These are phyloP conservation scores for Breviolum minutum DNA, from an alignment of 73 alveolate species.

Conservation along the genomic window DNA sequence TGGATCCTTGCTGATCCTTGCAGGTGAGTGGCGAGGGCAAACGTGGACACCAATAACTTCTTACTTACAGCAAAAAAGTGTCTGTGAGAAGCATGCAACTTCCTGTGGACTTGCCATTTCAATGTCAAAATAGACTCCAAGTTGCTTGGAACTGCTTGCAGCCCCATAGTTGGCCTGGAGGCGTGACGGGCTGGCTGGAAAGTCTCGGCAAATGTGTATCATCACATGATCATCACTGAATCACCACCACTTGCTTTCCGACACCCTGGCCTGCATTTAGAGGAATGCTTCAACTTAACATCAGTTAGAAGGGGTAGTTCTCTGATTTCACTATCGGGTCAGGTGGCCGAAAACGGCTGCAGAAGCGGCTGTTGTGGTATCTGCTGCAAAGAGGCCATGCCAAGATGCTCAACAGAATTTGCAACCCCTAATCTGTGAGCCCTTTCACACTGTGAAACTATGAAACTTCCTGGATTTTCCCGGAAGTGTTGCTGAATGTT, in stretches of 20 bases:
- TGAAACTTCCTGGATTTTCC: too few relatives aligned
- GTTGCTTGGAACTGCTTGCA: conserved; percentile 27
- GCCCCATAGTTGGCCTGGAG: conserved; percentile 61
- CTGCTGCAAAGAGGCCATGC: too few relatives aligned
- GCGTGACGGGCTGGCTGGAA: neutral
- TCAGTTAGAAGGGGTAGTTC: conserved; percentile 35
- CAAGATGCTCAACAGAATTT: too few relatives aligned
- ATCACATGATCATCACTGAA: neutral
- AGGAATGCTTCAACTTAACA: neutral
- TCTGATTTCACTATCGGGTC: conserved; percentile 36
- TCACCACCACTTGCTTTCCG: neutral
- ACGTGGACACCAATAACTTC: too few relatives aligned
- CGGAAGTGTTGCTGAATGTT: too few relatives aligned
- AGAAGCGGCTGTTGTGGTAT: too few relatives aligned
- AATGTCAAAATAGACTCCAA: too few relatives aligned
- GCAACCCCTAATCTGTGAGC: too few relatives aligned
- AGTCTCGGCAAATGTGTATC: neutral
- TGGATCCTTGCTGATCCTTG: conserved; percentile 19
- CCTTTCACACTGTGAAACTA: too few relatives aligned
- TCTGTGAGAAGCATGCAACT: too few relatives aligned
- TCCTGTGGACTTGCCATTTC: too few relatives aligned
- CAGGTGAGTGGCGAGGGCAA: neutral
- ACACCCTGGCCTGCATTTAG: conserved; percentile 32
- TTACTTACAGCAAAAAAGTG: too few relatives aligned
- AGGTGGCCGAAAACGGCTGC: conserved; percentile 64